Percentiles rank a stretch among this genome's conserved stretches.
phyloP scores from a whole-genome alignment of 2,329 filamentous ascomycete species.

The Phialocephala sp. region DNA sequence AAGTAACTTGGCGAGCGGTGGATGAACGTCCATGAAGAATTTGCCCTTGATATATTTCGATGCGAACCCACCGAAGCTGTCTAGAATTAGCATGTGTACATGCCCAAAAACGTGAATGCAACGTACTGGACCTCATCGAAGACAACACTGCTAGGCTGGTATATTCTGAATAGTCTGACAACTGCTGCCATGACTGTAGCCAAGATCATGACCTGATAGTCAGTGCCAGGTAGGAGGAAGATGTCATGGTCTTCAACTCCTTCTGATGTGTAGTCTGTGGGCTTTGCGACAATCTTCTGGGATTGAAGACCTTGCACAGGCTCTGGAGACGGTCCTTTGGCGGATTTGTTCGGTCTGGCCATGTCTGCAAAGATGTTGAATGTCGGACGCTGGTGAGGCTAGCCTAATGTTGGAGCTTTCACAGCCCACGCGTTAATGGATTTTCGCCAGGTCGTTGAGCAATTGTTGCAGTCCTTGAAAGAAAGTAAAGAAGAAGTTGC shows the following conservation, averaged over 20 bases:
- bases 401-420: conserved; percentile 34
- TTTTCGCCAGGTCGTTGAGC: conserved; percentile 24
- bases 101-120: conserved; percentile 2
- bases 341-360: conserved; percentile 36
- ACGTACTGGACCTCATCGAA: conserved; percentile 99
- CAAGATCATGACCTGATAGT: conserved; percentile 77
- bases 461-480: conserved; percentile 31
- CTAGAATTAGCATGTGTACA: conserved; percentile 29
- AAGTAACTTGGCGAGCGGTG: conserved; percentile 93
- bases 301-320: conserved; percentile 24
- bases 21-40: conserved; percentile 99
- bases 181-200: conserved; percentile 77
- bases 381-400: conserved; percentile 13
- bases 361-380: conserved; percentile 32
- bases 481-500: conserved; percentile 38
- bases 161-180: conserved; percentile 93
- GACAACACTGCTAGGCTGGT: conserved; percentile 93
- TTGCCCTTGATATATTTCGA: conserved; percentile 99
- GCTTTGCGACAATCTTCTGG: conserved; percentile 31
- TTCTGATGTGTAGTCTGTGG: conserved; percentile 72
- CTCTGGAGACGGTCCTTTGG: conserved; percentile 26
- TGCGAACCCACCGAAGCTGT: conserved; percentile 94
- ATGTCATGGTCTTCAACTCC: conserved; percentile 90
- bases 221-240: conserved; percentile 80
- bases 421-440: conserved; percentile 30